Evolutionary conservation across 805 yeast species (phyloP).

Genomic region (Yarrowia hollandica): DNA sequence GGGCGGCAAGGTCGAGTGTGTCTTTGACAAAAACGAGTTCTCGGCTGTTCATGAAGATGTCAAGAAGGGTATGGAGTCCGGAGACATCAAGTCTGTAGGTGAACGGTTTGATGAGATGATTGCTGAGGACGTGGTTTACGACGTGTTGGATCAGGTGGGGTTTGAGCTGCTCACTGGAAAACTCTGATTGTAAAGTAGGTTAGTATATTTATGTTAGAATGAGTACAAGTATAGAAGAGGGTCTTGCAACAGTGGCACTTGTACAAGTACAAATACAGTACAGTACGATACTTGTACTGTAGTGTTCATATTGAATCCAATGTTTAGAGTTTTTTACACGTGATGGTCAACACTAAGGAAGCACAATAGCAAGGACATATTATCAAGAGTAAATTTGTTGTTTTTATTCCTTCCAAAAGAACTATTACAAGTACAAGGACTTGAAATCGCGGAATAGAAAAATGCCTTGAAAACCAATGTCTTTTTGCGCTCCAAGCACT

Average conservation of each 20-base stretch:
- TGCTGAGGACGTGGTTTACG: conserved; percentile 81
- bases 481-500: too few relatives aligned
- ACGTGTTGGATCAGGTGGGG: conserved; percentile 80
- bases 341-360: background rate
- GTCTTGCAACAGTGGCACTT: too few relatives aligned
- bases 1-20: conserved; percentile 71
- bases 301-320: too few relatives aligned
- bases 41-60: conserved; percentile 45
- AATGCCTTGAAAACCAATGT: too few relatives aligned
- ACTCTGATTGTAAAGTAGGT: too few relatives aligned
- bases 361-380: background rate
- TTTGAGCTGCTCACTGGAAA: conserved; percentile 38
- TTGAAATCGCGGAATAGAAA: too few relatives aligned
- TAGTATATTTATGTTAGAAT: background rate
- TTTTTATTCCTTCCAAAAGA: too few relatives aligned
- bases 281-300: too few relatives aligned
- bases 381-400: background rate
- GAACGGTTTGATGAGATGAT: conserved; percentile 66
- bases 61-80: conserved; percentile 31
- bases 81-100: conserved; percentile 51
- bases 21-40: conserved; percentile 63
- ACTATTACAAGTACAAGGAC: too few relatives aligned
- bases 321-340: background rate
- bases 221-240: background rate
- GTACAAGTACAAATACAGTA: too few relatives aligned